Evolutionary conservation across 352 stramenopile genomes (phyloP).

Genomic region (Pythium periplocum): DNA sequence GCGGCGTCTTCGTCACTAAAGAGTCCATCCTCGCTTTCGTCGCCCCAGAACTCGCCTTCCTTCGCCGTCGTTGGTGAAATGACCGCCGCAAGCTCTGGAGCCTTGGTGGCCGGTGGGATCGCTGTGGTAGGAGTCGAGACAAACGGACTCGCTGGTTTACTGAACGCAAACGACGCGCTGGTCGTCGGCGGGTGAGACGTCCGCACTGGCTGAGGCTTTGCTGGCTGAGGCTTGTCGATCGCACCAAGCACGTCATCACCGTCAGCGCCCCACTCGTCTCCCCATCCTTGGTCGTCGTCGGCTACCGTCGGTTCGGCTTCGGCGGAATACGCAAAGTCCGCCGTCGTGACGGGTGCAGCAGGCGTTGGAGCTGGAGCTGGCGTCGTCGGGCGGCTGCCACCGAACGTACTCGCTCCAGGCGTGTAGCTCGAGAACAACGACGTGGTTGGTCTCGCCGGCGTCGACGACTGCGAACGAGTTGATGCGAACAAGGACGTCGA

Average conservation of each 20-base stretch:
- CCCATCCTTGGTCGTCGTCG: constrained; percentile 1
- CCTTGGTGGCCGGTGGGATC: too few relatives aligned
- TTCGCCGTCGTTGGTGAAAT: constrained; percentile 14
- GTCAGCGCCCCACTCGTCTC: constrained; percentile 11
- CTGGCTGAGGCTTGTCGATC: constrained; percentile 3
- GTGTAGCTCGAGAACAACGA: too few relatives aligned
- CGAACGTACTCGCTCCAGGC: neutral
- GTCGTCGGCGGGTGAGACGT: too few relatives aligned
- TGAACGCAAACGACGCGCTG: too few relatives aligned
- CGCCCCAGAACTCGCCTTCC: constrained; percentile 61
- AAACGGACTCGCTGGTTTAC: too few relatives aligned
- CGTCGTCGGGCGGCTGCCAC: neutral
- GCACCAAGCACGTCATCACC: constrained; percentile 3
- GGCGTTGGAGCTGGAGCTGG: neutral
- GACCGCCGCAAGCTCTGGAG: constrained; percentile 16
- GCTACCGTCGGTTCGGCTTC: constrained; percentile 12
- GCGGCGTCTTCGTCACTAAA: constrained; percentile 46
- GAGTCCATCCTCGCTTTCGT: constrained; percentile 45
- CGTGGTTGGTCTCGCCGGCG: too few relatives aligned
- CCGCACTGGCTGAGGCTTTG: neutral
- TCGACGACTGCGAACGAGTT: too few relatives aligned
- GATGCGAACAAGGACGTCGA: too few relatives aligned
- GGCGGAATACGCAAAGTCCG: constrained; percentile 15
- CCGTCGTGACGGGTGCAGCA: neutral
- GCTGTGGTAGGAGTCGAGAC: too few relatives aligned